Evolutionary conservation across 306 rosid species (phyloP), one percentile per base, ranked within the genome.

Genomic region (Vachellia collinsii): DNA sequence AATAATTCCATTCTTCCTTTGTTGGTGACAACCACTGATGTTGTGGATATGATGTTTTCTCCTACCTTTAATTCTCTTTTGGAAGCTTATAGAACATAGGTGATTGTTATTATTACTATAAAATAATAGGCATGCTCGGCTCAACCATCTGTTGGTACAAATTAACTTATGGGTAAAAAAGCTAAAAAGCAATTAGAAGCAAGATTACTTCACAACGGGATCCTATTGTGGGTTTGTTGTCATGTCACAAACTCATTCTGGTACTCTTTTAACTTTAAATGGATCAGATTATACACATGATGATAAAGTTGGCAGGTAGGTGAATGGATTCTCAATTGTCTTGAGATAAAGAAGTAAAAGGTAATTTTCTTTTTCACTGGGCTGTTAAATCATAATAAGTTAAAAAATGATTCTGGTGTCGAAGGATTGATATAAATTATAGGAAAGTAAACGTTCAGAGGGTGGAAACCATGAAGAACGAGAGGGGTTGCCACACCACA

Each of bases 1-100:
- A 86, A 87, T 89, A 74, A 86, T 86, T 82, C 80, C 83, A 56
- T 82, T 81, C 70, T 88, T 80, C 63, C 76, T 74, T 84, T 41
- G 82, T 72, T 83, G 85, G 84, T 11, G 74, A 80, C 84, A 74
- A 77, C 84, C 76, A 48, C 67, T 86, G 81, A 84, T 82, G 79
- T 75, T 87, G 64, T 17, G 44, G 78, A 8, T 25, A 84, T 76
- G 73, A 88, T 86, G 82, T 73, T 80, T 84, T 48, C 56, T 42
- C 59, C 75, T 78, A 70, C 72, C 67, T 72, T 74, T 74, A 62
- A 85, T 58, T 74, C 77, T 51, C 63, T 11, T 82, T 37, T 48
- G 13, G 58, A 70, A 38, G 36, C 46, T 17, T 39, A 39, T 63
- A 48, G 36, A 44, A 50, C 48, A 39, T 41, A 34, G 48, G 75